These are phyloP conservation scores for Pichia exigua DNA, from an alignment of 805 yeast species.

Conservation along the genomic window DNA sequence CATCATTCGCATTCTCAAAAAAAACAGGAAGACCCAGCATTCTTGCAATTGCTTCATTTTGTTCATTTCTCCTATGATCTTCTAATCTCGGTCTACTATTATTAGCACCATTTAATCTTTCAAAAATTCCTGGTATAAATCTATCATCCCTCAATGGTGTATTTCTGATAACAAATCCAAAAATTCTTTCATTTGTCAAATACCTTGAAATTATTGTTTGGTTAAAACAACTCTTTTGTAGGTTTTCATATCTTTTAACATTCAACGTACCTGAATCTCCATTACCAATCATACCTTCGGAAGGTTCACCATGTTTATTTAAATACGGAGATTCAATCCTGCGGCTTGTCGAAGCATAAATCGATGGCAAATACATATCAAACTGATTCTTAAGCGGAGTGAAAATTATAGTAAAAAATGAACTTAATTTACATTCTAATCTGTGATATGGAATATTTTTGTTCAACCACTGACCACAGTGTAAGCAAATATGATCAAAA, in stretches of 20 bases:
- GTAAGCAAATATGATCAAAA: slow-evolving; percentile 15
- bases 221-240: slow-evolving; percentile 54
- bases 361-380: slow-evolving; percentile 8
- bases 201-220: slow-evolving; percentile 27
- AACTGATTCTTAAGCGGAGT: slow-evolving; percentile 22
- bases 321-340: slow-evolving; percentile 57
- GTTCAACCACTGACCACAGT: slow-evolving; percentile 20
- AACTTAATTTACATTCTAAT: slow-evolving; percentile 16
- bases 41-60: not conserved
- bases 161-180: slow-evolving; percentile 4
- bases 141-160: slow-evolving; percentile 6
- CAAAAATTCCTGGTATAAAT: slow-evolving; percentile 8
- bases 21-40: not conserved
- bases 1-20: not conserved
- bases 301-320: slow-evolving; percentile 70
- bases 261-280: slow-evolving; percentile 51
- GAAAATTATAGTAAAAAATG: slow-evolving; percentile 18
- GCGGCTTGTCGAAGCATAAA: slow-evolving; percentile 12
- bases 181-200: slow-evolving; percentile 8
- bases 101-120: not conserved
- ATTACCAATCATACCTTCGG: slow-evolving; percentile 43
- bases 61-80: slow-evolving; percentile 7
- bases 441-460: slow-evolving; percentile 12
- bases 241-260: slow-evolving; percentile 43
- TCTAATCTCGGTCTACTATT: not conserved